Percentiles rank a stretch among this genome's conserved stretches.
These are phyloP conservation scores for Pyrus betulifolia DNA, from an alignment of 306 rosid genomes.

Conservation along the genomic window DNA sequence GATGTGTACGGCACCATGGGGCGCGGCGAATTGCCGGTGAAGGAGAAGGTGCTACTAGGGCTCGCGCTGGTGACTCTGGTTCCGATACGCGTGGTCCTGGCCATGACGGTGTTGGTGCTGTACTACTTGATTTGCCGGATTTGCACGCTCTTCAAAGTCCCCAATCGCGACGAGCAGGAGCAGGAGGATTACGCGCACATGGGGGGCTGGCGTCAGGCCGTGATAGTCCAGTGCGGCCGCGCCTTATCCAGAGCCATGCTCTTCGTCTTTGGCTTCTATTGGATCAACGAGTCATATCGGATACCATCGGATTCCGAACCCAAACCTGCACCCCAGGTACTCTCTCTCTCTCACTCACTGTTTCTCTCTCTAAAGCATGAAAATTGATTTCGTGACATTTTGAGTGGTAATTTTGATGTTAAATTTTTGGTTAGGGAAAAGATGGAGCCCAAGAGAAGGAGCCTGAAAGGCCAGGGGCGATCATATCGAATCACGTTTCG, in stretches of 20 bases:
- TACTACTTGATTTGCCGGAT: slow-evolving; percentile 74
- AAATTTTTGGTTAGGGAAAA: slow-evolving; percentile 17
- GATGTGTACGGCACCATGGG: slow-evolving; percentile 93
- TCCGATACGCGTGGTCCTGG: slow-evolving; percentile 56
- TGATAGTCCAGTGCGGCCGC: slow-evolving; percentile 57
- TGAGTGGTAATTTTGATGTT: background rate
- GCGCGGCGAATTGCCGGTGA: slow-evolving; percentile 58
- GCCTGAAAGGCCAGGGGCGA: slow-evolving; percentile 66
- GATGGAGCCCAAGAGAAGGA: slow-evolving; percentile 40
- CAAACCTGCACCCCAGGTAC: slow-evolving; percentile 37
- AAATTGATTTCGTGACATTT: background rate
- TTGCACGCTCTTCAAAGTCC: slow-evolving; percentile 54
- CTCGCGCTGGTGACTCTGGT: slow-evolving; percentile 62
- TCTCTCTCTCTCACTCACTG: background rate
- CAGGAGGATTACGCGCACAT: slow-evolving; percentile 85
- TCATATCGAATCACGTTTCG: slow-evolving; percentile 83
- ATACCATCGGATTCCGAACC: slow-evolving; percentile 3
- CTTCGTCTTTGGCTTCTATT: slow-evolving; percentile 77
- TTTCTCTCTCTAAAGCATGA: background rate
- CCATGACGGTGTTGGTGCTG: slow-evolving; percentile 31
- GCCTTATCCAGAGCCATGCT: slow-evolving; percentile 70
- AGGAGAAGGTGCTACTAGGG: slow-evolving; percentile 66
- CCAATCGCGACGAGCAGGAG: slow-evolving; percentile 49
- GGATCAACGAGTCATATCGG: slow-evolving; percentile 50
- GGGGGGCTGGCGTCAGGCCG: slow-evolving; percentile 69